Conservation (phyloP, 2,329 filamentous ascomycete genomes). For the Epichloe gansuensis region DNA sequence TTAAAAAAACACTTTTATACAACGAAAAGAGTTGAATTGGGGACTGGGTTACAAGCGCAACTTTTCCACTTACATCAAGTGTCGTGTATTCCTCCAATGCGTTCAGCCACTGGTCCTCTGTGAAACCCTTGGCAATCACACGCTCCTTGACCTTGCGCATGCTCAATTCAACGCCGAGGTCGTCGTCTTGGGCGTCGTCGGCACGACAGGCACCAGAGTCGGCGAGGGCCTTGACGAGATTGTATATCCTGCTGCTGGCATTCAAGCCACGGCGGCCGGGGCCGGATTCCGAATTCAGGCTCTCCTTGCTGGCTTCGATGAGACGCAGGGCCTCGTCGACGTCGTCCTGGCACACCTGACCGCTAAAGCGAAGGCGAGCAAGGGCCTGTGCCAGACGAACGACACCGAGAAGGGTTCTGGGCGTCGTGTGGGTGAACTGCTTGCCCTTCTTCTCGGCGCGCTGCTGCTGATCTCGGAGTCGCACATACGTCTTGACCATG, state of each 20-base stretch:
- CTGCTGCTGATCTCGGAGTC: conserved; percentile 84
- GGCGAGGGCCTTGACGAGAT: conserved; percentile 78
- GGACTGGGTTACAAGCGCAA: neutral
- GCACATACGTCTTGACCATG: conserved; percentile 92
- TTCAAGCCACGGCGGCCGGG: conserved; percentile 56
- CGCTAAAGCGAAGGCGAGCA: conserved; percentile 79
- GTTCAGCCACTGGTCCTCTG: conserved; percentile 77
- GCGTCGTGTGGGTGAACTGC: conserved; percentile 87
- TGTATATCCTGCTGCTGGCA: conserved; percentile 83
- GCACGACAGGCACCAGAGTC: conserved; percentile 78
- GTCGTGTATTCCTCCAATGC: conserved; percentile 82
- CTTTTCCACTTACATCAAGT: conserved; percentile 61
- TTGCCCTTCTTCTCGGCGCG: conserved; percentile 83
- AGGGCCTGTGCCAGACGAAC: conserved; percentile 89
- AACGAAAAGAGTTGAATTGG: no score
- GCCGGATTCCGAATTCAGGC: conserved; percentile 60
- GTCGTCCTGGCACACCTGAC: conserved; percentile 77
- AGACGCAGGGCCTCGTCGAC: conserved; percentile 90
- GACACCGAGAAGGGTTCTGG: conserved; percentile 84
- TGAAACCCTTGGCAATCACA: conserved; percentile 93
- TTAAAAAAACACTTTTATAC: no score
- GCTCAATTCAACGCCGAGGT: conserved; percentile 56
- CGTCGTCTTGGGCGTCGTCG: conserved; percentile 48
- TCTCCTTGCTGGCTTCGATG: conserved; percentile 87
- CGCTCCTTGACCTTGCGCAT: conserved; percentile 81